Base-by-base conservation (phyloP, 371 early-diverging fungal genomes). In the Cokeromyces recurvatus region DNA sequence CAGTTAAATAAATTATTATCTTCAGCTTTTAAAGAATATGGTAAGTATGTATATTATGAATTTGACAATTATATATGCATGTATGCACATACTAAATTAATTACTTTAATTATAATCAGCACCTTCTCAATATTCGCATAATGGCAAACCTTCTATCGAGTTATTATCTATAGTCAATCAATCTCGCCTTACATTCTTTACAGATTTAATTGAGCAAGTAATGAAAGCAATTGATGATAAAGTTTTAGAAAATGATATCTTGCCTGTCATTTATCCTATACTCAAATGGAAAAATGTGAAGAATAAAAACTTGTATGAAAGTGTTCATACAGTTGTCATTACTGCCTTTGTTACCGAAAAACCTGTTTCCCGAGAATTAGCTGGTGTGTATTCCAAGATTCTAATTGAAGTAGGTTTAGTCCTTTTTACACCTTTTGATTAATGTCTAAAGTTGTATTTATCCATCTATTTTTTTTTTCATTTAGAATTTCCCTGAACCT, bases 211-310 rank as follows among this genome's bases (percentile, higher is more conserved):
- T 50, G 82, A 82, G 31, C 79, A 78, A 43, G 64, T 75, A 14
- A 74, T 79, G 64, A 31, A 46, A 0, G 46, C 53, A 5, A 43
- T 79, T 5, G 77, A 79, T 19, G 78, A 78, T 24, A 12, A 29
- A 4, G 56, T 75, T 10, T 41, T 82, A 21, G 79, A 79, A 39
- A 32, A 63, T 5, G 52, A 66, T 47, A 60, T 82, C 10, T 46
- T 82, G 16, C 78, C 82, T 17, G 62, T 73, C 11, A 74, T 79
- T n/a, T 82, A 82, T 25, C 79, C 79, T 6, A 56, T 78, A 23
- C 51, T 82, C 8, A 70, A 68, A 39, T 71, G 72, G 71, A 71
- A 64, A 27, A 54, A 54, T 39, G 62, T 68, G 21, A 62, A 66
- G 17, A 70, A 77, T 42, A 57, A 69, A 14, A 71, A 76, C 10